Evolutionary conservation across 495 filamentous ascomycete species (phyloP).

Genomic region (Pseudoneurospora amorphoporcata): DNA sequence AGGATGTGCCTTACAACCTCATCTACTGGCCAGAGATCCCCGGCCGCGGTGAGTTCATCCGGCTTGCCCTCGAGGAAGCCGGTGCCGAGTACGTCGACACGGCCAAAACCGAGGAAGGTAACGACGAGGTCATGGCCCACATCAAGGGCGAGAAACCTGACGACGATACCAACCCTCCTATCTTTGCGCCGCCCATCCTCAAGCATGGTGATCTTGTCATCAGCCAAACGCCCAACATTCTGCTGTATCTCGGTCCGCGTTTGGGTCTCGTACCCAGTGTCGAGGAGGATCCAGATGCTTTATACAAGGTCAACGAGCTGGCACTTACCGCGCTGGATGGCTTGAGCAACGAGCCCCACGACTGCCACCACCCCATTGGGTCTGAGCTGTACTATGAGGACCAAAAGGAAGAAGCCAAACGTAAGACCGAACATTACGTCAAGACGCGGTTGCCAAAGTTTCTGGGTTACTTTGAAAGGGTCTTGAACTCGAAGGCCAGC

Average conservation of each 20-base stretch:
- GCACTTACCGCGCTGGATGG: slow-evolving; percentile 58
- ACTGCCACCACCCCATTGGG: slow-evolving; percentile 56
- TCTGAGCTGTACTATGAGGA: slow-evolving; percentile 51
- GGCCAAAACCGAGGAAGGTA: slow-evolving; percentile 28
- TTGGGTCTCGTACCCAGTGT: slow-evolving; percentile 38
- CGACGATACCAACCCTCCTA: slow-evolving; percentile 43
- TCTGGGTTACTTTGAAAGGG: slow-evolving; percentile 52
- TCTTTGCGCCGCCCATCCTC: slow-evolving; percentile 52
- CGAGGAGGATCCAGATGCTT: slow-evolving; percentile 32
- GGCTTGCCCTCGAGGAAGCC: slow-evolving; percentile 53
- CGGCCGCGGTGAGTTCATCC: slow-evolving; percentile 55
- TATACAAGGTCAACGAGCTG: slow-evolving; percentile 44
- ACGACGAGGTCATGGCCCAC: slow-evolving; percentile 25
- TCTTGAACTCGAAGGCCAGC: slow-evolving; percentile 44
- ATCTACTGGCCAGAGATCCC: slow-evolving; percentile 56
- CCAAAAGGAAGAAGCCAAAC: slow-evolving; percentile 49
- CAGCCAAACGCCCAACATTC: slow-evolving; percentile 54
- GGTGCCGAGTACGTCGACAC: slow-evolving; percentile 51
- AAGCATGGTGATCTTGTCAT: slow-evolving; percentile 47
- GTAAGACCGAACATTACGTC: slow-evolving; percentile 41
- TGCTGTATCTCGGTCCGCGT: slow-evolving; percentile 47
- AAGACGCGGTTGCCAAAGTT: slow-evolving; percentile 54
- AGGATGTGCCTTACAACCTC: slow-evolving; percentile 42
- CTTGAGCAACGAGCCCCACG: slow-evolving; percentile 53
- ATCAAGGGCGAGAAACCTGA: slow-evolving; percentile 25